Percentiles rank a stretch among this genome's conserved stretches.
Conservation (phyloP, 2,329 filamentous ascomycete genomes). For the Phialophora verrucosa region DNA sequence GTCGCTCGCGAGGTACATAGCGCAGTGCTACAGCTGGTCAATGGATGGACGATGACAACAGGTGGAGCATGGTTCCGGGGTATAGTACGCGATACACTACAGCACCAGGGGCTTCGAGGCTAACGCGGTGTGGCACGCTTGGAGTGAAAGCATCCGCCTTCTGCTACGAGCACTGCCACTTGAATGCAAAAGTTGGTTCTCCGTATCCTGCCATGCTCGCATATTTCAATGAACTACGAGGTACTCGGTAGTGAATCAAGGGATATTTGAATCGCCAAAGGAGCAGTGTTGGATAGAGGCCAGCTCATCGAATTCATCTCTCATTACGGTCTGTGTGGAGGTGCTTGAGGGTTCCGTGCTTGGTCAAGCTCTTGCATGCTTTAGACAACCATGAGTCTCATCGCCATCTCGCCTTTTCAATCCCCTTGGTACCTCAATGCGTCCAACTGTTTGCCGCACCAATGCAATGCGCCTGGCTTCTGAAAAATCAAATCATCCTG, state of each 20-base stretch:
- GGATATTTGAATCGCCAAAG: background rate
- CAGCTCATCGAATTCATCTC: background rate
- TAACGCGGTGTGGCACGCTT: background rate
- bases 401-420: background rate
- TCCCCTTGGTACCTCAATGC: background rate
- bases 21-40: background rate
- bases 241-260: background rate
- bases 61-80: too few relatives aligned
- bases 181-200: background rate
- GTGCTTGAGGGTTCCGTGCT: background rate
- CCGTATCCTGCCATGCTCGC: too few relatives aligned
- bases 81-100: background rate
- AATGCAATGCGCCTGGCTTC: slow-evolving; percentile 4
- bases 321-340: background rate
- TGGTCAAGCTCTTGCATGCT: background rate
- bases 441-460: background rate
- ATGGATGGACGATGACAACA: background rate
- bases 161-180: too few relatives aligned
- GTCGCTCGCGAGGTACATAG: background rate
- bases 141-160: background rate
- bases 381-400: background rate
- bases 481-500: background rate
- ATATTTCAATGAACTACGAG: background rate
- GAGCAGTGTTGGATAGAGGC: background rate
- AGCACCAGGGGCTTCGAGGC: background rate